Base-by-base conservation (phyloP, 2,329 filamentous ascomycete species). In the Alternaria viburni region DNA sequence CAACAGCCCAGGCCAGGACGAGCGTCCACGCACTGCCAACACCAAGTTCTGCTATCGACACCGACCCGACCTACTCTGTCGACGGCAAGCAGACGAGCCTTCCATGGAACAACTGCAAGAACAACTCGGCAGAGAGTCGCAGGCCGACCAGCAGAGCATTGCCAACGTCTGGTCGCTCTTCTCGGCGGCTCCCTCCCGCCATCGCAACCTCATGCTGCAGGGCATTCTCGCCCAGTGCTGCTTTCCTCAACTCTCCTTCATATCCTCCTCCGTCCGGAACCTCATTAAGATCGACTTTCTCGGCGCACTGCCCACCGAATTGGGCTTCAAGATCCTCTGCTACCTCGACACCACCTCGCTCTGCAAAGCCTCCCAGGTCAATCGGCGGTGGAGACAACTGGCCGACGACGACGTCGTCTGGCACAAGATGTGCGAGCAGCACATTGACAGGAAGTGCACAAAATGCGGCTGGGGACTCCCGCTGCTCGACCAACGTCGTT, bases 321-420 rank as follows among this genome's bases (percentile, higher is more conserved):
- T 99, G 30, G 93, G 93, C 17, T 96, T 96, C 82, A 96, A 96
- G 80, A 95, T 99, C 41, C 86, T 99, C 3, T 94, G 91, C 72
- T 96, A 92, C 73, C 90, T 99, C 62, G 96, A 99, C 79, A 97
- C 95, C 1, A 91, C 92, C 3, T 97, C 95, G 1, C 86, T 99
- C 0, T 98, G 96, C 84, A 97, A 97, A 79, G 95, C 96, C 1
- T 93, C 96, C 0, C 94, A 97, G 79, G 96, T 99, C 59, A 97
- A 93, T 77, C 88, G 90, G 62, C 87, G 90, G 71, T 99, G 96
- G 96, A 88, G 93, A 66, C 88, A 88, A 61, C 83, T 99, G 44
- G 95, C 96, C n/a, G 96, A 98, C 73, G 95, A 97, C 76, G 95
- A 99, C 79, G 91, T 97, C 9, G 95, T 99, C 5, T 99, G 96